These are phyloP conservation scores for Entomortierella lignicola DNA, from an alignment of 192 early-diverging fungal species.

Conservation along the genomic window DNA sequence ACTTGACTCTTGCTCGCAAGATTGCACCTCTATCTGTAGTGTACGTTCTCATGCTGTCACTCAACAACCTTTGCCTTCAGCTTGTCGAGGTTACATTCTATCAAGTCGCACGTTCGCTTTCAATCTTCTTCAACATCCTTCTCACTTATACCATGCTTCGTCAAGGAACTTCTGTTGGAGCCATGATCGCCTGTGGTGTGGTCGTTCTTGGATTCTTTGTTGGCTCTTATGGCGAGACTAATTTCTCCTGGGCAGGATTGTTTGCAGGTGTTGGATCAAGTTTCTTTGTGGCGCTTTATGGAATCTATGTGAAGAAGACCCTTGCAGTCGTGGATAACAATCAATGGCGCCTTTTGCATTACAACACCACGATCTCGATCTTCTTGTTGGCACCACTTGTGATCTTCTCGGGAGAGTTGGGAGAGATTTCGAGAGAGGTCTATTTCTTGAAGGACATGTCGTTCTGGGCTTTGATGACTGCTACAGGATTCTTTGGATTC, in stretches of 20 bases:
- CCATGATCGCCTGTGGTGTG: conserved; percentile 66
- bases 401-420: conserved; percentile 67
- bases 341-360: conserved; percentile 76
- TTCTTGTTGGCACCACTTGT: conserved; percentile 68
- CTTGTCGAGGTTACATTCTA: conserved; percentile 78
- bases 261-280: conserved; percentile 73
- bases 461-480: conserved; percentile 72
- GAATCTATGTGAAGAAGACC: conserved; percentile 78
- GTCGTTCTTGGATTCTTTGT: conserved; percentile 73
- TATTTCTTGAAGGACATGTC: conserved; percentile 58
- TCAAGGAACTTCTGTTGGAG: conserved; percentile 61
- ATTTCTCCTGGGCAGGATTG: conserved; percentile 72
- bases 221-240: conserved; percentile 74
- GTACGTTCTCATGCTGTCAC: conserved; percentile 73
- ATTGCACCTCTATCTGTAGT: conserved; percentile 71
- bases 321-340: conserved; percentile 70
- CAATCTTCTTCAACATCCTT: conserved; percentile 76
- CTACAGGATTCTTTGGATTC: conserved; percentile 73
- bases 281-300: conserved; percentile 75
- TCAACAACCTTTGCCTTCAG: conserved; percentile 74
- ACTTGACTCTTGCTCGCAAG: conserved; percentile 59
- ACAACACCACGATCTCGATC: conserved; percentile 73
- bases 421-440: conserved; percentile 59
- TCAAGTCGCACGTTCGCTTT: conserved; percentile 74
- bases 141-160: conserved; percentile 71